Conservation (phyloP, 805 yeast species). For the Blastobotrys parvus region DNA sequence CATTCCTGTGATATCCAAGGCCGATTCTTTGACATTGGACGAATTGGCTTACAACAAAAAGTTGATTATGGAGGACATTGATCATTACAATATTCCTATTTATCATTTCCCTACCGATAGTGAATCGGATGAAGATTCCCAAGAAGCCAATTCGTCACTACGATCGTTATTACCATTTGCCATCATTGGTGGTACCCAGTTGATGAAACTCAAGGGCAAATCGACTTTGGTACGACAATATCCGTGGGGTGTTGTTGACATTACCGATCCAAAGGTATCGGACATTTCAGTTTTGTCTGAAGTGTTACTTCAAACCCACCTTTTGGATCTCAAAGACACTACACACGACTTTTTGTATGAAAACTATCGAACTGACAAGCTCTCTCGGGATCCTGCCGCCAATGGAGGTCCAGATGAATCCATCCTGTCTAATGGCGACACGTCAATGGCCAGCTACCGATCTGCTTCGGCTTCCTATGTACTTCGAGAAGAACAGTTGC, state of each 20-base stretch:
- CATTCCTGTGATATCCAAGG: constrained; percentile 81
- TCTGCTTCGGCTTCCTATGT: constrained; percentile 41
- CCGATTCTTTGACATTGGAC: constrained; percentile 74
- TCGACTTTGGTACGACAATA: constrained; percentile 41
- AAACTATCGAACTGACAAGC: constrained; percentile 80
- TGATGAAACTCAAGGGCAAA: constrained; percentile 36
- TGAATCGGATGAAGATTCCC: constrained; percentile 9
- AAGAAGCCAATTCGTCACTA: constrained; percentile 28
- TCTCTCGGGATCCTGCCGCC: constrained; percentile 47
- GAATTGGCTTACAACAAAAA: constrained; percentile 70
- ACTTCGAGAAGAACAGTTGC: constrained; percentile 81
- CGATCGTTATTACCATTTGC: constrained; percentile 51
- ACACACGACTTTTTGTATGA: constrained; percentile 86
- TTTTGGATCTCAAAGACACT: constrained; percentile 79
- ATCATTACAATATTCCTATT: constrained; percentile 59
- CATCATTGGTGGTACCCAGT: constrained; percentile 51
- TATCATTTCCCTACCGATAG: constrained; percentile 66
- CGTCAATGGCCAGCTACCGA: constrained; percentile 17
- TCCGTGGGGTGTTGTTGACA: constrained; percentile 52
- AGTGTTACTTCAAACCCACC: constrained; percentile 70
- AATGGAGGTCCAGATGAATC: constrained; percentile 9
- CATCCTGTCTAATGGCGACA: constrained; percentile 14
- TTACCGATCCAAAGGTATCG: constrained; percentile 66
- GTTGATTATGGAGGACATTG: constrained; percentile 69
- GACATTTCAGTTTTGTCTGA: constrained; percentile 78